Conservation (phyloP, 768 basidiomycete species). For the Suillus discolor region DNA sequence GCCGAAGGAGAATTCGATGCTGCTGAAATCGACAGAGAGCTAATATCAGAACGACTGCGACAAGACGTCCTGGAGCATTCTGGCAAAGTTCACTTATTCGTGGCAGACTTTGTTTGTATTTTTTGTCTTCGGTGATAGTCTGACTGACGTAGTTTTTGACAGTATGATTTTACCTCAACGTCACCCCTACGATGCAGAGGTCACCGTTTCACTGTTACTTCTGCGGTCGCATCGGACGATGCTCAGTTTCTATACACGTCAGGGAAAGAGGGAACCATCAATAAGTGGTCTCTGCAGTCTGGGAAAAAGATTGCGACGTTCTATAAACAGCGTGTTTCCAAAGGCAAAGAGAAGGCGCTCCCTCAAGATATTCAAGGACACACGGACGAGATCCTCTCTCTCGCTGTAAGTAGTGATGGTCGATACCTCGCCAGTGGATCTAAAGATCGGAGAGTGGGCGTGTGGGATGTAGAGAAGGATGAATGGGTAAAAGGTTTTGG, state of each 20-base stretch:
- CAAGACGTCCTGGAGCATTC: conserved; percentile 91
- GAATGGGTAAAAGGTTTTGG: conserved; percentile 80
- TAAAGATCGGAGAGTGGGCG: conserved; percentile 75
- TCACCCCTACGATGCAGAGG: conserved; percentile 64
- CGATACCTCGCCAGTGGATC: conserved; percentile 87
- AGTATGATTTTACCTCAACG: conserved; percentile 57
- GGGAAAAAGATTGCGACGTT: conserved; percentile 62
- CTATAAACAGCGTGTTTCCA: conserved; percentile 60
- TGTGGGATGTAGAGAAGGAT: conserved; percentile 81
- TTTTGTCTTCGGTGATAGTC: conserved; percentile 1
- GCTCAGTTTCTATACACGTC: conserved; percentile 80
- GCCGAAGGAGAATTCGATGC: conserved; percentile 94
- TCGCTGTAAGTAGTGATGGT: conserved; percentile 87
- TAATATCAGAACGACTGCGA: conserved; percentile 88
- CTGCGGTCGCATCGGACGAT: conserved; percentile 75
- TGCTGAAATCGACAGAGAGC: conserved; percentile 91
- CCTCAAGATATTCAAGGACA: conserved; percentile 66
- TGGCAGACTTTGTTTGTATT: conserved; percentile 68
- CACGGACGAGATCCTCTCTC: conserved; percentile 79
- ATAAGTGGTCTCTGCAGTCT: conserved; percentile 77
- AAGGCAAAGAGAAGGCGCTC: conserved; percentile 61
- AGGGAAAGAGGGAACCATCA: conserved; percentile 89
- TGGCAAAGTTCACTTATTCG: conserved; percentile 82
- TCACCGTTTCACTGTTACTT: conserved; percentile 81
- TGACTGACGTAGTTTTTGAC: neutral